Base-by-base conservation (phyloP, 306 rosid species). In the Trifolium repens region DNA sequence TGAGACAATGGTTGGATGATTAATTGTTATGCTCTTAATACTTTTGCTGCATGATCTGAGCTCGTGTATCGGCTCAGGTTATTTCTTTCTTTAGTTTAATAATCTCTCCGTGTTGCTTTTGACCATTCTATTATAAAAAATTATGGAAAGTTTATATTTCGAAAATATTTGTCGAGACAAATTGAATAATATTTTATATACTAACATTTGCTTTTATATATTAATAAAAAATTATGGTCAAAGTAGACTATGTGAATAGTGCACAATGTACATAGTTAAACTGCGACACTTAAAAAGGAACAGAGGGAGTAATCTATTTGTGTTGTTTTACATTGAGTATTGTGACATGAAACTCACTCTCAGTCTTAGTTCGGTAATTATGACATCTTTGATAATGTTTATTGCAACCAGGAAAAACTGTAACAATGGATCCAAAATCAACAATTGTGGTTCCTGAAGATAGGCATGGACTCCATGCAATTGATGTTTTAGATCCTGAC, bases 401-500 rank as follows among this genome's bases (percentile, higher is more conserved):
- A 67, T 53, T 71, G 83, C 62, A 76, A 80, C 82, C 89, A 94
- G 99, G 98, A 50, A 84, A 84, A 77, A 86, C 96, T 8, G 88
- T 78, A 75, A 80, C 93, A 24, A 19, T 92, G 77, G 96, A 94
- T 87, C 43, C 76, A 32, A 89, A 90, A 63, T 67, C 97, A 71
- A 90, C 69, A 50, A 76, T 94, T 75, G 22, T 22, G 60, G 92
- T 94, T 42, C 99, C 99, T 14, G 96, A 94, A 81, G 99, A 91
- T 67, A 90, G 99, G 83, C 71, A 50, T 71, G 97, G 99, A 62
- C 96, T 94, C 46, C 37, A 81, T 78, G 93, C 97, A 37, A 89
- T 94, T 58, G 99, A 94, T 82, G 30, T 80, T 67, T 80, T 94
- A 90, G 99, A 94, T 78, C 99, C 97, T 70, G 96, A 94, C 80